Evolutionary conservation across 148 eudicot species (phyloP).

Genomic region (Chenopodium formosanum): DNA sequence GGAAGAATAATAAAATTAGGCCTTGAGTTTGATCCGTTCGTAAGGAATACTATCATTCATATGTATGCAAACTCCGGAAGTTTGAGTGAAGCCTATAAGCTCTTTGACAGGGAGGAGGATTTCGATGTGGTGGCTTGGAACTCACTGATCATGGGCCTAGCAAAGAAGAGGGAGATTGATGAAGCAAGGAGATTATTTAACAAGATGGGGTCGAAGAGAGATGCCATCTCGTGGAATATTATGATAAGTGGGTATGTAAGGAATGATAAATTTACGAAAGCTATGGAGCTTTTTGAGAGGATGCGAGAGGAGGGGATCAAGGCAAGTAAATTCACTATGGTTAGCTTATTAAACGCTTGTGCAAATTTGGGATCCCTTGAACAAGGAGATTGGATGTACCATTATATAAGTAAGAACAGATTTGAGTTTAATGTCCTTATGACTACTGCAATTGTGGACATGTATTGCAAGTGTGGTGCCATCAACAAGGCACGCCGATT

Average conservation of each 20-base stretch:
- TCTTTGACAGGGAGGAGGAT: slow-evolving; percentile 37
- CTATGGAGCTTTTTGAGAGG: slow-evolving; percentile 37
- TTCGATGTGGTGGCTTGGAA: slow-evolving; percentile 55
- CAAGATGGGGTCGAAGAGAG: slow-evolving; percentile 38
- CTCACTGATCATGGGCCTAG: slow-evolving; percentile 58
- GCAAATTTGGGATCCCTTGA: slow-evolving; percentile 48
- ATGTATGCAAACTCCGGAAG: slow-evolving; percentile 53
- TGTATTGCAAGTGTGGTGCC: slow-evolving; percentile 62
- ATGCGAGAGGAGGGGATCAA: slow-evolving; percentile 41
- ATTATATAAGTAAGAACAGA: slow-evolving; percentile 34
- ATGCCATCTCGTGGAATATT: slow-evolving; percentile 50
- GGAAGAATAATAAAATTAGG: slow-evolving; percentile 45
- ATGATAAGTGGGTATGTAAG: slow-evolving; percentile 62
- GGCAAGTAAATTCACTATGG: slow-evolving; percentile 52
- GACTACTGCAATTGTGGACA: slow-evolving; percentile 47
- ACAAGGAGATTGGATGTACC: slow-evolving; percentile 49
- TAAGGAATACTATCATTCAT: slow-evolving; percentile 44
- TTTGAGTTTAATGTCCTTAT: slow-evolving; percentile 42
- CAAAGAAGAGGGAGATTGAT: slow-evolving; percentile 37
- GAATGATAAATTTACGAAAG: slow-evolving; percentile 39
- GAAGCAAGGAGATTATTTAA: slow-evolving; percentile 45
- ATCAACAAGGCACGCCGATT: slow-evolving; percentile 35
- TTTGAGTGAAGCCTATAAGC: slow-evolving; percentile 38
- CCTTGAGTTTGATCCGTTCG: slow-evolving; percentile 34
- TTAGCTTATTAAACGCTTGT: slow-evolving; percentile 55